Evolutionary conservation across 345 rosid genomes (phyloP).

Genomic region (thale cress (Arabidopsis thaliana)): DNA sequence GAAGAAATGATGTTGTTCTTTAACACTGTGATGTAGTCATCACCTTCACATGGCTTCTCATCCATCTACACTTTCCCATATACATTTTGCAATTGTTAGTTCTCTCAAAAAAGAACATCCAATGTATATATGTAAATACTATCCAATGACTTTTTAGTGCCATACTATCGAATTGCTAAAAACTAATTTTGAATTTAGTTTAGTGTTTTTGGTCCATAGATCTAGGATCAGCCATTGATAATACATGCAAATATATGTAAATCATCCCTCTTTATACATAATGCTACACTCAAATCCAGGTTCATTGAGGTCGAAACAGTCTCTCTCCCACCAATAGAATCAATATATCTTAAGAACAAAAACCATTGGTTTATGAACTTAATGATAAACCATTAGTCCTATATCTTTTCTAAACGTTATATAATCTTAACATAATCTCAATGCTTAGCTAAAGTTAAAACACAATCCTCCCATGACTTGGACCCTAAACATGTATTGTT

Average conservation of each 20-base stretch:
- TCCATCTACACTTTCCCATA: conserved; percentile 40
- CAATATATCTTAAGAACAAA: not conserved
- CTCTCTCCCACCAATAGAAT: not conserved
- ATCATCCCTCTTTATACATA: conserved; percentile 3
- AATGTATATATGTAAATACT: too few species aligned
- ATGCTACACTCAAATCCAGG: not conserved
- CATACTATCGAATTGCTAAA: not conserved
- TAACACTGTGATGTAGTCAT: conserved; percentile 41
- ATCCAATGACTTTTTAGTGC: not conserved
- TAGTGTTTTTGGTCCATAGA: not conserved
- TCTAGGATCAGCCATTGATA: not conserved
- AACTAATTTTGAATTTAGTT: not conserved
- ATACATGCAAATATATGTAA: conserved; percentile 3
- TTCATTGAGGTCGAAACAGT: not conserved
- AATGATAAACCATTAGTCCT: not conserved
- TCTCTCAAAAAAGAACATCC: not conserved
- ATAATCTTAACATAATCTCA: not conserved
- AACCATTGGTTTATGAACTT: not conserved
- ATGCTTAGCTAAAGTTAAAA: not conserved
- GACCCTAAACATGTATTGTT: conserved; percentile 8
- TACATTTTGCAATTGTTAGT: conserved; percentile 2
- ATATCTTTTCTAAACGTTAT: not conserved
- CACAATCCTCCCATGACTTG: not conserved
- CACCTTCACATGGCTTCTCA: conserved; percentile 38
- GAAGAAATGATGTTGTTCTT: conserved; percentile 41